These are phyloP conservation scores for Tripidium arundinaceum DNA, from an alignment of 202 grass and related monocot species.

Conservation along the genomic window DNA sequence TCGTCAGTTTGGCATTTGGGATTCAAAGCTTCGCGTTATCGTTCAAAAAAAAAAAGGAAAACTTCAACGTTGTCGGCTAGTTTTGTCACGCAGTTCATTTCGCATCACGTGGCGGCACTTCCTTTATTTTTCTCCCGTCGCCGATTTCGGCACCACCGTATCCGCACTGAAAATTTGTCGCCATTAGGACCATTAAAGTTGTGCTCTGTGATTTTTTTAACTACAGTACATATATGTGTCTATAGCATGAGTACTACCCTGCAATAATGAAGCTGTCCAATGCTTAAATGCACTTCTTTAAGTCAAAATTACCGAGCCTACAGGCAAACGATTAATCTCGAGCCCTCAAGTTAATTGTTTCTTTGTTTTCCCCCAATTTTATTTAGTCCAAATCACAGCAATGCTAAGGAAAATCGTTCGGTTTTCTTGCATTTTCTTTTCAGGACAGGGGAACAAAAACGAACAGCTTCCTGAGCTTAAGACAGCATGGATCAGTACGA, in stretches of 20 bases:
- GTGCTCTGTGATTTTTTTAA: not conserved
- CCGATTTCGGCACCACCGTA: not conserved
- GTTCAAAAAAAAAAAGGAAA: not conserved
- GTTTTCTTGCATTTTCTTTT: constrained; percentile 9
- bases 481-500: constrained; percentile 86
- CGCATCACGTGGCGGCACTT: constrained; percentile 4
- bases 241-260: not conserved
- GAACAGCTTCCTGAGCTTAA: not conserved
- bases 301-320: not conserved
- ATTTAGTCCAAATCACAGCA: not conserved
- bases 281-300: not conserved
- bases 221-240: not conserved
- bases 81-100: not conserved
- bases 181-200: not conserved
- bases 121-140: not conserved
- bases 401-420: not conserved
- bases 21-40: not conserved
- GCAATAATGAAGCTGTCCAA: not conserved
- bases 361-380: not conserved
- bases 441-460: not conserved
- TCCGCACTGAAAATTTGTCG: constrained; percentile 9
- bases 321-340: not conserved
- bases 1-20: constrained; percentile 4
- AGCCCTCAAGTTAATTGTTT: not conserved
- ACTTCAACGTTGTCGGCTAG: not conserved